Evolutionary conservation across 148 eudicot species (phyloP).

Genomic region (Rhododendron mucronatum): DNA sequence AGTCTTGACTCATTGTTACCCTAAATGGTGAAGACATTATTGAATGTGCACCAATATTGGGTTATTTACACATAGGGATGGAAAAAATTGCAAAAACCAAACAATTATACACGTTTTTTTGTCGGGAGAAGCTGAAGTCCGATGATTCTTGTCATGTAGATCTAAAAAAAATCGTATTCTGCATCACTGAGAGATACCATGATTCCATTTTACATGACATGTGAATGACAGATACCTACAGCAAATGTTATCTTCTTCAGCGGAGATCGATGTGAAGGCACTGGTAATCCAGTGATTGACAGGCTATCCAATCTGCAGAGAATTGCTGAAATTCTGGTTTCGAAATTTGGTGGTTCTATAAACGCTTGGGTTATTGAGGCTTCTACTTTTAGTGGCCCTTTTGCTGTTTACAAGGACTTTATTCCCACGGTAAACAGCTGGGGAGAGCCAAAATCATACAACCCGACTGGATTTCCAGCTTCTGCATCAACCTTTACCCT

Average conservation of each 20-base stretch:
- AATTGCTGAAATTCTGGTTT: slow-evolving; percentile 62
- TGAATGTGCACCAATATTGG: too few relatives aligned
- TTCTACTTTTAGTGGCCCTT: slow-evolving; percentile 77
- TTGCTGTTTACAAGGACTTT: slow-evolving; percentile 71
- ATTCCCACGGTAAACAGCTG: slow-evolving; percentile 46
- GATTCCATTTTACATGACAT: not conserved
- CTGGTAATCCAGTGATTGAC: slow-evolving; percentile 75
- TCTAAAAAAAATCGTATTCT: not conserved
- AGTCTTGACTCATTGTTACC: too few relatives aligned
- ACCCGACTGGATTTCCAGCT: slow-evolving; percentile 61
- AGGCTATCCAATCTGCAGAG: slow-evolving; percentile 57
- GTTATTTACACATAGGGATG: too few relatives aligned
- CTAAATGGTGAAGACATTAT: too few relatives aligned
- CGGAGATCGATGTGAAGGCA: slow-evolving; percentile 81
- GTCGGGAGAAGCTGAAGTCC: not conserved
- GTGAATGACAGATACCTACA: slow-evolving; percentile 53
- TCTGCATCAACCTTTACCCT: slow-evolving; percentile 55
- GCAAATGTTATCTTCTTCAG: slow-evolving; percentile 78
- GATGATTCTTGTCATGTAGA: not conserved
- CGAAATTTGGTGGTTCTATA: slow-evolving; percentile 56
- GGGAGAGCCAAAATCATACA: slow-evolving; percentile 79
- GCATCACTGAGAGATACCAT: not conserved
- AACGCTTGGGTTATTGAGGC: slow-evolving; percentile 91
- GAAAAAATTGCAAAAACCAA: too few relatives aligned
- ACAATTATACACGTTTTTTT: not conserved